Base-by-base conservation (phyloP, 768 basidiomycete genomes). In the Hydnomerulius pinastri region DNA sequence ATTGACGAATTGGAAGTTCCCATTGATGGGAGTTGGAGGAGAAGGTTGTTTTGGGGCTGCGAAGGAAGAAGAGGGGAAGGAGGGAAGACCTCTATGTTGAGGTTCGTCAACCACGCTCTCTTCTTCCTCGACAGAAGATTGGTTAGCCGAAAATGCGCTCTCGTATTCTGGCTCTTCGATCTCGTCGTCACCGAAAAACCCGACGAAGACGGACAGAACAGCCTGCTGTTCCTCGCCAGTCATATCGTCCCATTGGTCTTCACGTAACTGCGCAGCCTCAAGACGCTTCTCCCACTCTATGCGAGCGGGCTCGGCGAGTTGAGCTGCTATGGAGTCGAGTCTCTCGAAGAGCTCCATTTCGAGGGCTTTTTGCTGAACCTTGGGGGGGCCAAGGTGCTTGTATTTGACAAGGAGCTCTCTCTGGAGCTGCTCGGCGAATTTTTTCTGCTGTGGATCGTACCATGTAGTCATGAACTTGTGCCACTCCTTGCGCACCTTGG, bases 241-340 rank as follows among this genome's bases (percentile, higher is more conserved):
- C 61, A 70, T 70, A 43, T 68, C 61, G 43, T 54, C 36, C 67
- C 67, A 68, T 38, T 68, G 57, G 23, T 68, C 58, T 53, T 68
- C 68, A 5, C 50, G 56, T 6, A 68, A 43, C 23, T 66, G 66
- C 0, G 62, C 61, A 40, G 63, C 56, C 13, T 58, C 60, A 40
- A 68, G 67, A 38, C 66, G 68, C 36, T 54, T 62, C n/a, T 68
- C 68, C 67, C 67, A 68, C 62, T 68, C 66, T 1, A n/a, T 24
- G 30, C 68, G 66, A 23, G 67, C 67, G 5, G 66, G 68, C 54
- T 62, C 51, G 47, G 67, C 49, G 23, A 68, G 66, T 9, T 56
- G 58, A 28, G 36, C 42, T 38, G 53, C 58, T 12, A 68, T 36
- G 3, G 59, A 38, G 32, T 59, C 53, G 53, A 64, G 55, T 23